Evolutionary conservation across 768 basidiomycete species (phyloP), one percentile per base, ranked within the genome.

Genomic region (Xerocomus spinulosus): DNA sequence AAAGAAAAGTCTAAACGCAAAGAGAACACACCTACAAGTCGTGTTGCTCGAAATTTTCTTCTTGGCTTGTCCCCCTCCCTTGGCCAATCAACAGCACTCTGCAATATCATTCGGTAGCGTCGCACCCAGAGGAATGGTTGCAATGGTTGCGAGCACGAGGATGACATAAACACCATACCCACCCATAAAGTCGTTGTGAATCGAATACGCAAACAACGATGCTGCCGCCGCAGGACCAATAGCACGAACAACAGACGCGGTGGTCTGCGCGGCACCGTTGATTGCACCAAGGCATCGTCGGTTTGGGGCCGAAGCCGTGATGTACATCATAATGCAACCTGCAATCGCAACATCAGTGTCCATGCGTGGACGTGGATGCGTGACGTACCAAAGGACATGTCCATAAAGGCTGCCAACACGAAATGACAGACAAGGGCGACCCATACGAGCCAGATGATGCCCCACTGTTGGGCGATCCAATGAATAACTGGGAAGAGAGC

Each of bases 271-370:
- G 15, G 62, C 58, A 28, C 86, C 86, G 54, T 87, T 85, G 18
- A 81, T 81, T 6, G 83, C 74, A 32, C 85, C 86, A n/a, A 87
- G 72, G 4, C 79, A 79, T 25, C 79, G 76, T 44, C 73, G 73
- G 53, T 85, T 85, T 7, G 87, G 85, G 0, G 86, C 71, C 23
- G 85, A 71, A 21, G 79, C 76, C 10, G 78, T 74, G 50, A 88
- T 82, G 56, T 79, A 84, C 52, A 88, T 85, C 57, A 87, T 79
- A 34, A 85, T 71, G 37, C 83, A 80, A 10, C 83, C 85, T 85
- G 28, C 3, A 30, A 48, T 9, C 15, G 8, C 17, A 18, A 14
- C 9, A 45, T 45, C 46, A 50, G 37, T 13, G 26, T 25, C 9
- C 17, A 62, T 53, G 10, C 8, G 45, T 7, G 24, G 15, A 29